Evolutionary conservation across 352 stramenopile species (phyloP), one percentile per base, ranked within the genome.

Genomic region (Aphanomyces euteiches): DNA sequence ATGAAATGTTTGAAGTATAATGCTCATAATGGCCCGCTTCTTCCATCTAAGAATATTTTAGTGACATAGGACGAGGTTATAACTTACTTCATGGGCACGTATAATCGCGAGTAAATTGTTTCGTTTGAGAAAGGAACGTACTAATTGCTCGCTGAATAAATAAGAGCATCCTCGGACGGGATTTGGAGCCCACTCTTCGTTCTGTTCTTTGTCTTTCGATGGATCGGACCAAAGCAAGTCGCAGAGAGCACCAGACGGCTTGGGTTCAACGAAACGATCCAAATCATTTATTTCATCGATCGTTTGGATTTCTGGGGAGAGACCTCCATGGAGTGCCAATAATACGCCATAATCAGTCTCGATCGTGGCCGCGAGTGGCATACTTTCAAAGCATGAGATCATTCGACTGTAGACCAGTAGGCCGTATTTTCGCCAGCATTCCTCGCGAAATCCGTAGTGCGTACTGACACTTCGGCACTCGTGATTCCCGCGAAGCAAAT

Each of bases 391-490:
- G 66, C 86, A 94, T 68, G 90, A 90, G 72, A 94, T 78, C 72
- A 84, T 83, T 56, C 85, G 84, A 67, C 92, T 91, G 76, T 92
- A 94, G 17, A 92, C 73, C 10, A 86, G 69, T 17, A 83, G 79
- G 7, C 86, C 86, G 69, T 92, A 94, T 67, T 94, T 94, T 50
- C 73, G 71, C 0, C 90, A 73, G 54, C 98, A 99, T 80, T 99
- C 98, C 74, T 98, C 92, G 57, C 99, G 99, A 74, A 99, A 99
- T n/a, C 98, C 98, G 78, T 99, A 99, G 74, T 99, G 99, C 72
- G 97, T 96, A 78, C 98, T 99, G 73, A 99, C 97, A 43, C 90
- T 98, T 10, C 96, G 93, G 70, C 96, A 98, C 78, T 99, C 97
- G 77, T 99, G 97, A 81, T 99, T 99, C 4, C 97, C 97, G 57